phyloP scores from a whole-genome alignment of 768 basidiomycete species.

The Trametes sanguinea region DNA sequence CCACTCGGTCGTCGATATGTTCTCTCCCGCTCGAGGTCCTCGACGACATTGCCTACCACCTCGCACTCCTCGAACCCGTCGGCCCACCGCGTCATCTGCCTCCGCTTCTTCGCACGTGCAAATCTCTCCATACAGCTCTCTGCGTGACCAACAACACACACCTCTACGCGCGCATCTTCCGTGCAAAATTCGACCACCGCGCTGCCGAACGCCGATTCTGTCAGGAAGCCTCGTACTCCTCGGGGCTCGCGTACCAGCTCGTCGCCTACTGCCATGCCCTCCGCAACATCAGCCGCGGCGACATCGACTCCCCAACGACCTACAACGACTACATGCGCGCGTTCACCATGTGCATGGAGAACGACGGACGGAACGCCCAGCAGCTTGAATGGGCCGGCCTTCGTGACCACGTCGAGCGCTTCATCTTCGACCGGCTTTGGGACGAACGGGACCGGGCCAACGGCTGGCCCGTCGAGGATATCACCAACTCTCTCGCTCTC shows the following conservation, averaged over 20 bases:
- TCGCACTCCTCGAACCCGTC: constrained; percentile 43
- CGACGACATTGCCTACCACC: constrained; percentile 52
- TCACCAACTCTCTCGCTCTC: constrained; percentile 52
- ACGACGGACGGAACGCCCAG: constrained; percentile 63
- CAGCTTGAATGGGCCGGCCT: constrained; percentile 53
- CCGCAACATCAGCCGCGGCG: constrained; percentile 32
- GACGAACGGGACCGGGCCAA: constrained; percentile 32
- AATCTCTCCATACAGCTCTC: constrained; percentile 42
- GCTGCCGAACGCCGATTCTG: constrained; percentile 55
- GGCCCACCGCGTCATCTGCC: constrained; percentile 52
- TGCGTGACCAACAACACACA: constrained; percentile 31
- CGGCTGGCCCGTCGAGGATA: constrained; percentile 60
- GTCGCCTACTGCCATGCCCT: constrained; percentile 22
- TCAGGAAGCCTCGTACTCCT: constrained; percentile 38
- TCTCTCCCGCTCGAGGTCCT: constrained; percentile 47
- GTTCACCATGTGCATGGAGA: constrained; percentile 60
- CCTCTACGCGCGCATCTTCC: constrained; percentile 60
- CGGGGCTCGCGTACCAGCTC: constrained; percentile 42
- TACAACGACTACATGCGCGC: constrained; percentile 47
- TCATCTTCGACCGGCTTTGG: constrained; percentile 49
- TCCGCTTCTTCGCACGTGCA: constrained; percentile 51
- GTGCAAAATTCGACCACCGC: constrained; percentile 54
- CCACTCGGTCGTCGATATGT: constrained; percentile 12
- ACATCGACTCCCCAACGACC: constrained; percentile 32
- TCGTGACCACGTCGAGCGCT: constrained; percentile 45